Percentiles rank a stretch among this genome's conserved stretches.
These are phyloP conservation scores for Saccharomycopsis hybrid DNA, from an alignment of 1,139 yeast species.

Conservation along the genomic window DNA sequence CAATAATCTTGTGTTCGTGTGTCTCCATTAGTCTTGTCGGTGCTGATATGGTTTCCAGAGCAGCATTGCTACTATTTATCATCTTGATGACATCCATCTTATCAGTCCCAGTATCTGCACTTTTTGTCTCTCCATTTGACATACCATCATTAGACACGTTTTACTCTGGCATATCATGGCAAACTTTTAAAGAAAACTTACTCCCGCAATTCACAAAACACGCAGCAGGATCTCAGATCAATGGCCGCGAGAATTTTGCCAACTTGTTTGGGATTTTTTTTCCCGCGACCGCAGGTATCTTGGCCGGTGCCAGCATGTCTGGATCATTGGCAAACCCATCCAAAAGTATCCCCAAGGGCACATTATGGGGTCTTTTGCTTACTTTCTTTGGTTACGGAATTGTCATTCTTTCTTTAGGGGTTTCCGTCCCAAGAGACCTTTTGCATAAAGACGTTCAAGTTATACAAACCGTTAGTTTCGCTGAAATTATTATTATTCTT, in stretches of 20 bases:
- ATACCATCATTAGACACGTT: slow-evolving; percentile 41
- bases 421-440: slow-evolving; percentile 70
- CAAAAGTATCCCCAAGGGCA: slow-evolving; percentile 83
- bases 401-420: slow-evolving; percentile 75
- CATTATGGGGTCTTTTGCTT: slow-evolving; percentile 68
- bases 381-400: slow-evolving; percentile 69
- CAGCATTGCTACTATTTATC: slow-evolving; percentile 71
- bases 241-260: slow-evolving; percentile 65
- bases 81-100: slow-evolving; percentile 65
- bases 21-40: slow-evolving; percentile 79
- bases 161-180: slow-evolving; percentile 72
- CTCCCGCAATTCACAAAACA: slow-evolving; percentile 78
- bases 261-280: slow-evolving; percentile 90
- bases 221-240: slow-evolving; percentile 81
- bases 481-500: slow-evolving; percentile 63
- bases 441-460: slow-evolving; percentile 75
- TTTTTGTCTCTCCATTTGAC: slow-evolving; percentile 56
- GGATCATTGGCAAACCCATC: slow-evolving; percentile 89
- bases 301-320: slow-evolving; percentile 99
- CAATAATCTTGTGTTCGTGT: slow-evolving; percentile 61
- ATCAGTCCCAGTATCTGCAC: slow-evolving; percentile 73
- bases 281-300: slow-evolving; percentile 97
- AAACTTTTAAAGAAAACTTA: slow-evolving; percentile 57
- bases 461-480: slow-evolving; percentile 70
- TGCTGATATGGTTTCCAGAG: slow-evolving; percentile 72